Evolutionary conservation across 495 filamentous ascomycete genomes (phyloP), one percentile per base, ranked within the genome.

Genomic region (Aspergillus biplanus): DNA sequence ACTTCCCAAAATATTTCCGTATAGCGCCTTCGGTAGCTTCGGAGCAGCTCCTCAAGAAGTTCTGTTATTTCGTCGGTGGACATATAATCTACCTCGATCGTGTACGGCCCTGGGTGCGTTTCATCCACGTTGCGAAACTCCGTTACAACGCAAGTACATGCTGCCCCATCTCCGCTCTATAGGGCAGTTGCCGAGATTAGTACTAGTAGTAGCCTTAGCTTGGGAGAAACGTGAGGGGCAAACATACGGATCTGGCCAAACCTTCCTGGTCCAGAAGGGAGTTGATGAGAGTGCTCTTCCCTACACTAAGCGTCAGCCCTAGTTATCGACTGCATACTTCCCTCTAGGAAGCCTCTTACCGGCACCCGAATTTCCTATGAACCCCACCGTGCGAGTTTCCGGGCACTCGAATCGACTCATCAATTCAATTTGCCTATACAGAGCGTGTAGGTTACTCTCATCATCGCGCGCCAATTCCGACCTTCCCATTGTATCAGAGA

Each of bases 261-360:
- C 54, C 54, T 27, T 46, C 46, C 18, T 58, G 53, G 33, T 69
- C 67, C 13, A 75, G 66, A 9, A 75, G 31, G 8, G 65, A 75
- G 34, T 75, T 75, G 18, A 75, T 70, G 5, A 75, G 9, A 4
- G 65, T 69, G 50, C 73, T 75, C 61, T 75, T 75, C 1, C 73
- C 73, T 56, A 57, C 11, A 13, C 21, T 31, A 31, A 21, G 16
- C 7, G 6, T 27, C 50, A 53, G 50, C 9, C 11, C 21, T 5
- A 52, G 9, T 6, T n/a, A 18, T 39, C 27, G 31, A 42, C 6
- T n/a, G 33, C 16, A 7, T 8, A 7, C 15, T 18, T 52, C 11
- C 31, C 15, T 18, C 8, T 7, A 44, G 12, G 13, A 42, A 31
- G 34, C 8, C 7, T 21, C 54, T 42, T 32, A 59, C 57, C 57